Evolutionary conservation across 1,139 yeast genomes (phyloP), one percentile per base, ranked within the genome.

Genomic region (Wickerhamomyces sp.): DNA sequence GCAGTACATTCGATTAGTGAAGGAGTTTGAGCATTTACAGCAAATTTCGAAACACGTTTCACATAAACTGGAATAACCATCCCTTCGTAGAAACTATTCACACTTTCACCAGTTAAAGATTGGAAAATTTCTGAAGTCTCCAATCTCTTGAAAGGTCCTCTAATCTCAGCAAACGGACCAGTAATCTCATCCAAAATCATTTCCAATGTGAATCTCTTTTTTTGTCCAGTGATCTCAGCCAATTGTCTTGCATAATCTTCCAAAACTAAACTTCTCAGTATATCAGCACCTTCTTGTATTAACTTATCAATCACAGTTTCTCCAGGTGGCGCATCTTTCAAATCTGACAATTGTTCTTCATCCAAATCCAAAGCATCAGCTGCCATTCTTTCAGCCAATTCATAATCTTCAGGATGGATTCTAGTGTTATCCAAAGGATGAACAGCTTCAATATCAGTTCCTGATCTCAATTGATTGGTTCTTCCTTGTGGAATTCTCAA

Each of bases 371-470:
- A 70, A 2, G 98, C 97, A 66, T 91, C 98, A 3, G 96, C 93
- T 9, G 97, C 97, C 88, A 91, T 89, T 57, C 91, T 91, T 38
- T 93, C 77, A 2, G 97, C 97, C 49, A 91, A 70, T 42, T 86
- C 95, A 56, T 91, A 91, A 61, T 91, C 98, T 60, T 93, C 97
- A 4, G 98, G 98, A 52, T 91, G 99, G 30, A 93, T 88, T 63
- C 98, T 76, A 0, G 98, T 91, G 24, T 94, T 89, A 61, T 91
- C 99, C 45, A 91, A 69, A 34, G 85, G 68, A 2, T 53, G 49
- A 52, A 91, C 97, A 27, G 84, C 75, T 27, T 78, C 76, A 49
- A 61, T 79, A 49, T 70, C 82, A 39, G 72, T 75, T 20, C 61
- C 58, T 17, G 60, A 45, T 26, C 49, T 42, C 19, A 50, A 36